Percentiles rank a stretch among this genome's conserved stretches.
Evolutionary conservation across 805 yeast species (phyloP).

Genomic region (Tetrapisispora pingtungensis): DNA sequence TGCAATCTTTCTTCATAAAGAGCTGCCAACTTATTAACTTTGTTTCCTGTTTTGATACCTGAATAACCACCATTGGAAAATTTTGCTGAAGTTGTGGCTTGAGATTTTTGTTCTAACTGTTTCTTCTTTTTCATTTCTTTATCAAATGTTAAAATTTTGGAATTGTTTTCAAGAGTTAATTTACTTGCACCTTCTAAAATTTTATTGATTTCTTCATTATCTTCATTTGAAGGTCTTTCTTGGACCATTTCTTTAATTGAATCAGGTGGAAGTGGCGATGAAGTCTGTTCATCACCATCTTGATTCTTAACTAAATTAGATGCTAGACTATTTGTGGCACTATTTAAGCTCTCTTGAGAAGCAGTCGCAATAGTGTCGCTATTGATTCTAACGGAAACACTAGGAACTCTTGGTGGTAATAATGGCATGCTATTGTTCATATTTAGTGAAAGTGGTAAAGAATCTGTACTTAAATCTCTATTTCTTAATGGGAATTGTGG

Average conservation of each 20-base stretch:
- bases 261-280: constrained; percentile 2
- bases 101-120: constrained; percentile 6
- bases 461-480: background rate
- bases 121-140: constrained; percentile 19
- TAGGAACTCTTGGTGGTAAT: constrained; percentile 9
- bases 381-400: constrained; percentile 10
- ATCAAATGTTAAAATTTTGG: constrained; percentile 24
- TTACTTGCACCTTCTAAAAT: constrained; percentile 2
- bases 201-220: constrained; percentile 3
- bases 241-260: constrained; percentile 15
- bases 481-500: constrained; percentile 6
- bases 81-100: constrained; percentile 11
- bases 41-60: constrained; percentile 41
- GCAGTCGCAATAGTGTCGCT: constrained; percentile 9
- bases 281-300: background rate
- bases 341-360: background rate
- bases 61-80: constrained; percentile 30
- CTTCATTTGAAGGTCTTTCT: constrained; percentile 8
- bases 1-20: constrained; percentile 50
- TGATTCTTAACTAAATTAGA: background rate
- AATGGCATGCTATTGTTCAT: constrained; percentile 4
- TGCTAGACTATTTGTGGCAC: background rate
- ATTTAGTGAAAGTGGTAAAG: constrained; percentile 5
- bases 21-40: constrained; percentile 53
- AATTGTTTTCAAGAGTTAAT: constrained; percentile 7